phyloP scores from a whole-genome alignment of 768 basidiomycete genomes.

The Suillus luteus region DNA sequence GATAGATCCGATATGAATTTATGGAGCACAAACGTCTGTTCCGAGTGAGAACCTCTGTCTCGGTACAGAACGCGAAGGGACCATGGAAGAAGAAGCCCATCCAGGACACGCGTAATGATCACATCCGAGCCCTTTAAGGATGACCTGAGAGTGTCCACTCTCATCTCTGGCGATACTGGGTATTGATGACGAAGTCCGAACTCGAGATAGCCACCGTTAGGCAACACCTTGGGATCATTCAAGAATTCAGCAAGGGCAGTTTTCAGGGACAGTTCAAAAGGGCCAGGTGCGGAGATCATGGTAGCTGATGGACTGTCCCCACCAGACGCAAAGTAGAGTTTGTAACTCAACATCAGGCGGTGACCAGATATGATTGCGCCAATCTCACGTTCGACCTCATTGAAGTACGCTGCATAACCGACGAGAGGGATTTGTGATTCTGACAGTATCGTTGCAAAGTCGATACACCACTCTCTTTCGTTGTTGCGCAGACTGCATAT shows the following conservation, averaged over 20 bases:
- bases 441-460: conserved; percentile 34
- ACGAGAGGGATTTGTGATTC: conserved; percentile 20
- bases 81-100: conserved; percentile 20
- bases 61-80: conserved; percentile 26
- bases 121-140: conserved; percentile 37
- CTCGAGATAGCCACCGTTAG: conserved; percentile 36
- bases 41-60: neutral
- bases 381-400: conserved; percentile 50
- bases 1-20: neutral
- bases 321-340: conserved; percentile 31
- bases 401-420: conserved; percentile 45
- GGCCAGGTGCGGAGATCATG: conserved; percentile 2
- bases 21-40: conserved; percentile 9
- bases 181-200: conserved; percentile 40
- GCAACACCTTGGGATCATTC: conserved; percentile 29
- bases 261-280: conserved; percentile 18
- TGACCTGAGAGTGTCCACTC: conserved; percentile 17
- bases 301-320: neutral
- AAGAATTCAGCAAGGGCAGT: conserved; percentile 29
- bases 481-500: conserved; percentile 38
- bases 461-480: conserved; percentile 38
- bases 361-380: conserved; percentile 41
- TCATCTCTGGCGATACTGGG: conserved; percentile 24
- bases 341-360: conserved; percentile 48
- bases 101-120: conserved; percentile 22